Evolutionary conservation across 2,329 filamentous ascomycete species (phyloP), one percentile per base, ranked within the genome.

Genomic region (Nakataea oryzae): DNA sequence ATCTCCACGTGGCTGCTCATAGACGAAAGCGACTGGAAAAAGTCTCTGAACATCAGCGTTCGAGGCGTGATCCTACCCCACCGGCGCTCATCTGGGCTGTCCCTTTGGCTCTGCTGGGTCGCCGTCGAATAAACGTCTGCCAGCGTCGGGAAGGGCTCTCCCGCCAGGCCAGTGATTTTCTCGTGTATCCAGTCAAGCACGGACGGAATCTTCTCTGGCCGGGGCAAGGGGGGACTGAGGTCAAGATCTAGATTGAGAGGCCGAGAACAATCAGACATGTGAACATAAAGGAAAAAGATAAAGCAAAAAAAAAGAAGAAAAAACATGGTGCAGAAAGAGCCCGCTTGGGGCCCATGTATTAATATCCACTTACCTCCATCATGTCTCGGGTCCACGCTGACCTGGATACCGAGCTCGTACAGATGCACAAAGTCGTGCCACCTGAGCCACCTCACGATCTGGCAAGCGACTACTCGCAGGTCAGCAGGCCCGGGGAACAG

Each of bases 361-460:
- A 21, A 21, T 17, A 3, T 17, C 14, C 28, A 24, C 7, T 61
- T 70, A 80, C 79, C 77, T 32, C 72, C 65, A 57, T 79, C 76
- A 61, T 76, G 69, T 9, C 69, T 67, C 0, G 68, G 67, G 41
- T 78, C 73, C 5, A 78, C 64, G 2, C 81, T 78, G 59, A 80
- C 73, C 60, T 84, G 80, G 64, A 85, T 76, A 6, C 82, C 81
- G 0, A 84, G 68, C 58, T 81, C 79, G 62, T 86, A 85, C 21
- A 76, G 63, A 7, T 73, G 71, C 3, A 73, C 72, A 69, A 83
- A 83, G 58, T 73, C 70, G 9, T 73, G 66, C 83, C 93, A 96
- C 11, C 85, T 84, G 28, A 99, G 78, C 93, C 93, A 97, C 61
- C 82, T 79, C 1, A 88, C 85, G 62, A 99, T 80, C 71, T 97